These are phyloP conservation scores for Peniophora sp. DNA, from an alignment of 1,284 basidiomycete species.

Conservation along the genomic window DNA sequence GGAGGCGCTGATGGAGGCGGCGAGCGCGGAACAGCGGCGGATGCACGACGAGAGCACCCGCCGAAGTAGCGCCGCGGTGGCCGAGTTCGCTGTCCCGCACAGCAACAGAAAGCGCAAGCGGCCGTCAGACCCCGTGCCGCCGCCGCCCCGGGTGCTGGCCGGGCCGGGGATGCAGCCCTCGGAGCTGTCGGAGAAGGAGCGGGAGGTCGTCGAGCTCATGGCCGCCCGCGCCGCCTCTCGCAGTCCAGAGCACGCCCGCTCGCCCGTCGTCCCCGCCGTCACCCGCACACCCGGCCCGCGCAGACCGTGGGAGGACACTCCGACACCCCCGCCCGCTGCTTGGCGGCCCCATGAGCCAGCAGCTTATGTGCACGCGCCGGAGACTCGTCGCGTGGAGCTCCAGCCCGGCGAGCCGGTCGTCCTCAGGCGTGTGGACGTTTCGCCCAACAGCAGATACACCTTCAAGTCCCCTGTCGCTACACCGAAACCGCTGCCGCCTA, in stretches of 20 bases:
- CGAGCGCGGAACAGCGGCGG: conserved; percentile 41
- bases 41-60: conserved; percentile 24
- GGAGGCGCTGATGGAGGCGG: conserved; percentile 49
- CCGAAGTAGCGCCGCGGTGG: conserved; percentile 5
- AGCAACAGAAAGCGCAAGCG: conserved; percentile 7
- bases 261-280: neutral
- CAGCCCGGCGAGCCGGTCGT: too few species aligned
- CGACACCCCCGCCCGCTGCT: neutral
- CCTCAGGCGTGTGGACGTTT: too few species aligned
- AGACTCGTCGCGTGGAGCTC: too few species aligned
- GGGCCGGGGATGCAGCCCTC: neutral
- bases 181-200: neutral
- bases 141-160: neutral
- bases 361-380: too few species aligned
- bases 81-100: conserved; percentile 2
- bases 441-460: too few species aligned
- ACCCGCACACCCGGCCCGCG: neutral
- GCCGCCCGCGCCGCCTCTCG: neutral
- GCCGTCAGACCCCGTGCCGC: conserved; percentile 6
- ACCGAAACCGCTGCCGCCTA: too few species aligned
- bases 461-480: too few species aligned
- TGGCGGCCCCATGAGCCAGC: too few species aligned
- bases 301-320: neutral
- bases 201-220: neutral
- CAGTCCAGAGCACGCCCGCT: neutral